Base-by-base conservation (phyloP, 208 protist genomes). In the Trypanosoma cruzi region DNA sequence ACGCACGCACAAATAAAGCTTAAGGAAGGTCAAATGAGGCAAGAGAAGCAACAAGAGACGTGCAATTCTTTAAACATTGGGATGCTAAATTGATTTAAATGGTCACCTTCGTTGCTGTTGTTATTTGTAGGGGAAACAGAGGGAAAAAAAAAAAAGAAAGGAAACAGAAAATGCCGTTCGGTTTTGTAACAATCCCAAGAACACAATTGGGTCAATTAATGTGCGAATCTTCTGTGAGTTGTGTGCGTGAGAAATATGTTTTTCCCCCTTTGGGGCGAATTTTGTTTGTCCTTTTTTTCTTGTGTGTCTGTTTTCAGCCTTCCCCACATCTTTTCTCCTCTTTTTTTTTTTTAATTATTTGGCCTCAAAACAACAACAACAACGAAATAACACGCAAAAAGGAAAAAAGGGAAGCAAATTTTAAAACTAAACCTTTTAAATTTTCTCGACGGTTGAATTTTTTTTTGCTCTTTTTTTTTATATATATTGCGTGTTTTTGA, bases 301-400 rank as follows among this genome's bases (percentile, higher is more conserved):
- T 44, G 11, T 36, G 20, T 42, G 22, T 18, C 29, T n/a, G n/a
- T n/a, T 68, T 56, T 34, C 26, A 49, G n/a, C 29, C 18, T 40
- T 36, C 16, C 24, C 55, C 48, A 24, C 28, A 31, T 71, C 42
- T 61, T 66, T 62, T 71, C 32, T 62, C 42, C 64, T 34, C 46
- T 70, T 66, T 55, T 71, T 66, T 61, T 34, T 63, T 66, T 62
- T 34, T 49, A 56, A 58, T 77, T 50, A 20, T 54, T 1, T 46
- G 46, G 57, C 59, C 28, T 64, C 69, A 37, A 61, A 4, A 61
- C 36, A 44, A 4, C 6, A 4, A 28, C n/a, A 58, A 28, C 8
- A 5, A 58, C 14, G 34, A 37, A 58, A 28, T 20, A 58, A 5
- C 1, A 58, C 26, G 22, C 2, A 5, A 34, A 57, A 31, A 31